Percentiles rank a stretch among this genome's conserved stretches.
Conservation (phyloP, 2,329 filamentous ascomycete species). For the Alternaria consortialis region DNA sequence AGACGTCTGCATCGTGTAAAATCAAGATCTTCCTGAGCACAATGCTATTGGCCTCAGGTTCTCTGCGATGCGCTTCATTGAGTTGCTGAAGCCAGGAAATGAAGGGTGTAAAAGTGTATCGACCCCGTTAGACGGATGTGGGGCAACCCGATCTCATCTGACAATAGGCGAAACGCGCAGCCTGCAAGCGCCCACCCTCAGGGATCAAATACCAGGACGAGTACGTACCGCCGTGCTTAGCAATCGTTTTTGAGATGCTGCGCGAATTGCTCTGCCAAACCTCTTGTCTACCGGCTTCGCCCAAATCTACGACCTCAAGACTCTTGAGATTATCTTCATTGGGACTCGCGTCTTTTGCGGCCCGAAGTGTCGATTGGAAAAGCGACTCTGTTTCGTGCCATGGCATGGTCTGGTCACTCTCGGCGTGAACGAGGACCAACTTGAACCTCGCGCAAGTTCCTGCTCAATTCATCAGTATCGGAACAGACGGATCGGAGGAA, state of each 20-base stretch:
- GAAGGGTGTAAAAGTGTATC: conserved; percentile 10
- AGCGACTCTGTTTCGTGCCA: conserved; percentile 47
- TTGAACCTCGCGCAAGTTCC: conserved; percentile 30
- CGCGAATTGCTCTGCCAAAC: conserved; percentile 36
- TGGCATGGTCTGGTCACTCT: conserved; percentile 48
- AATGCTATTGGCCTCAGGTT: background rate
- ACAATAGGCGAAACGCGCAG: conserved; percentile 17
- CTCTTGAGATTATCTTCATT: conserved; percentile 24
- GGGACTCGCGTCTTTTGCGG: conserved; percentile 28
- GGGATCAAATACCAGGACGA: conserved; percentile 4
- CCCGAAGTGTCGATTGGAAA: conserved; percentile 39
- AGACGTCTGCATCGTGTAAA: conserved; percentile 9
- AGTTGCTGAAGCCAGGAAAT: conserved; percentile 14
- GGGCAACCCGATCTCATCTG: conserved; percentile 14
- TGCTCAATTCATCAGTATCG: conserved; percentile 16
- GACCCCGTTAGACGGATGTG: conserved; percentile 16
- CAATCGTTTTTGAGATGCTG: conserved; percentile 46
- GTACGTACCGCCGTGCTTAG: conserved; percentile 49
- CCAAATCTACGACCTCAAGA: conserved; percentile 38
- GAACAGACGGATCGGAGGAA: background rate
- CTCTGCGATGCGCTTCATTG: conserved; percentile 4
- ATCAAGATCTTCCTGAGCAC: background rate
- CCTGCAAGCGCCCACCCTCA: conserved; percentile 3
- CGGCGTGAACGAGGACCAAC: conserved; percentile 46
- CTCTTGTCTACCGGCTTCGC: conserved; percentile 46